Percentiles rank a stretch among this genome's conserved stretches.
phyloP scores from a whole-genome alignment of 768 basidiomycete genomes.

The Gyrodon lividus region DNA sequence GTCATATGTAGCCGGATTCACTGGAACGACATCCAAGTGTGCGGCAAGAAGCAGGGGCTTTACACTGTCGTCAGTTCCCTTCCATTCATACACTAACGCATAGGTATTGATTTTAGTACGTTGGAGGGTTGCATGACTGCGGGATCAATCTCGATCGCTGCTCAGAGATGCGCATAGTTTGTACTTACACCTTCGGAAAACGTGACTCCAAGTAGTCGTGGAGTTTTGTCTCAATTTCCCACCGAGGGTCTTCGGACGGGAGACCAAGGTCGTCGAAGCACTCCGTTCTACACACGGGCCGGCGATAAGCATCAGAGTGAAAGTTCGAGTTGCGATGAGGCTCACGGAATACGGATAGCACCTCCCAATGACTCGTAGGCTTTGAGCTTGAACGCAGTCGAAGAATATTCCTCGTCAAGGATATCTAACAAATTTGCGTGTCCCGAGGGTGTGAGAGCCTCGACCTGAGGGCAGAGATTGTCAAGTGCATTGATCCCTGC shows the following conservation, averaged over 20 bases:
- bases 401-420: conserved; percentile 26
- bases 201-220: conserved; percentile 35
- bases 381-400: conserved; percentile 26
- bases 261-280: conserved; percentile 49
- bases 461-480: conserved; percentile 28
- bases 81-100: conserved; percentile 61
- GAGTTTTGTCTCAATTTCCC: conserved; percentile 29
- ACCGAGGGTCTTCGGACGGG: conserved; percentile 47
- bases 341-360: conserved; percentile 35
- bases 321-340: background rate
- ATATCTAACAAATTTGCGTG: conserved; percentile 18
- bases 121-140: conserved; percentile 45
- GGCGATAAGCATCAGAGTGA: background rate
- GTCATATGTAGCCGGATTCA: conserved; percentile 42
- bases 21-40: conserved; percentile 53
- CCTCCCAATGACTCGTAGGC: conserved; percentile 35
- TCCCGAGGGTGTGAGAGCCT: conserved; percentile 10
- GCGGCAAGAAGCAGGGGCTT: conserved; percentile 57
- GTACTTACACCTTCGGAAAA: conserved; percentile 59
- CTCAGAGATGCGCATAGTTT: background rate
- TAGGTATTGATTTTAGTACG: conserved; percentile 60
- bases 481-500: background rate
- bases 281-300: conserved; percentile 43
- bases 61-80: conserved; percentile 45
- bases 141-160: background rate